Evolutionary conservation across 2,329 filamentous ascomycete species (phyloP), one percentile per base, ranked within the genome.

Genomic region (Aschersonia sp.): DNA sequence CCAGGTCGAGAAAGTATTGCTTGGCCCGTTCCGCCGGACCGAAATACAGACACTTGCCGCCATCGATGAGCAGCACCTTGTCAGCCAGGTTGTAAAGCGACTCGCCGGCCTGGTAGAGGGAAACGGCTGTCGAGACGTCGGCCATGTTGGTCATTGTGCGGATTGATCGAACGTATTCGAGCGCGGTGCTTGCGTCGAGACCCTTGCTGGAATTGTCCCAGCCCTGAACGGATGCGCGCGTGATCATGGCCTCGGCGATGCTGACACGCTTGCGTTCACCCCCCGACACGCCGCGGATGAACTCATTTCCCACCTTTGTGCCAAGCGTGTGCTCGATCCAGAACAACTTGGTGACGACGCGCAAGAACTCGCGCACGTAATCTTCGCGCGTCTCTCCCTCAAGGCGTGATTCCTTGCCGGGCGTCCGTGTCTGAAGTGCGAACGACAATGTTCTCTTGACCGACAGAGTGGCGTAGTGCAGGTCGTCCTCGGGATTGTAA

Each of bases 131-230:
- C 1, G 84, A 82, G 12, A 84, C 70, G 51, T 85, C 77, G 12
- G 83, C 84, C 74, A 85, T 82, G 54, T 75, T 73, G 0, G 84
- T 87, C 52, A 85, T 73, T 41, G 78, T 75, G 3, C 78, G 72
- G 2, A 81, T 67, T 0, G 74, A 74, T 46, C 76, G 77, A 6
- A 80, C 80, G 50, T 85, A 88, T 52, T 88, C 84, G 2, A 87
- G 68, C 1, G 84, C 84, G 0, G 82, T 87, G 20, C 77, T 84
- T 1, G 82, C 80, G 58, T 88, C 84, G 0, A 88, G 68, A 10
- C 84, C 84, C 47, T 82, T 71, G 3, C 82, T 87, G 0, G 78
- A 80, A 58, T 88, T 87, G 56, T 88, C 84, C 81, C 82, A 87
- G 53, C 78, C 82, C 10, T 84, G 76, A 0, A 87, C 76, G 0